These are phyloP conservation scores for Pyronema domesticum DNA, from an alignment of 495 filamentous ascomycete species.

Conservation along the genomic window DNA sequence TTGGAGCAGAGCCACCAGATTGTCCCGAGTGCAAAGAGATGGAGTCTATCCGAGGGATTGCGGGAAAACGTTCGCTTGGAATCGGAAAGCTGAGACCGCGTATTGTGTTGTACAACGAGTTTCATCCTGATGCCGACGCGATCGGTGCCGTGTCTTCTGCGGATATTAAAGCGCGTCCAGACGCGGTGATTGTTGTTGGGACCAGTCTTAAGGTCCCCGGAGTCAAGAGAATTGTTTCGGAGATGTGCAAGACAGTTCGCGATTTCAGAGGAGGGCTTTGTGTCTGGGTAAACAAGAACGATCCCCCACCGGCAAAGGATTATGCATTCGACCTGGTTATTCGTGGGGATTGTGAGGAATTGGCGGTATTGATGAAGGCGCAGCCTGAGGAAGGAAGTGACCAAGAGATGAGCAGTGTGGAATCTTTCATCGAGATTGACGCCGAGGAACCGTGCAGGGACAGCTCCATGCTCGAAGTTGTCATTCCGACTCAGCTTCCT, in stretches of 20 bases:
- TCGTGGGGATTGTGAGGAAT: conserved; percentile 69
- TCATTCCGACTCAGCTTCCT: conserved; percentile 9
- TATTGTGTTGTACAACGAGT: conserved; percentile 94
- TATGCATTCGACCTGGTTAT: conserved; percentile 89
- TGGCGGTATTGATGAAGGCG: conserved; percentile 48
- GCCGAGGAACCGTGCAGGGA: conserved; percentile 7
- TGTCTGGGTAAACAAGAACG: conserved; percentile 84
- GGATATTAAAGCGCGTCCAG: conserved; percentile 68
- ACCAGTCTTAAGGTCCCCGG: conserved; percentile 92
- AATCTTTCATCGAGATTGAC: conserved; percentile 18
- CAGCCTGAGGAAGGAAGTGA: conserved; percentile 57
- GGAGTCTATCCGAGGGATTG: conserved; percentile 57
- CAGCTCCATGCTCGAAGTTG: conserved; percentile 14
- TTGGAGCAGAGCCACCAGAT: conserved; percentile 64
- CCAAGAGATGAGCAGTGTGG: conserved; percentile 18
- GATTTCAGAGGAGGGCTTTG: conserved; percentile 71
- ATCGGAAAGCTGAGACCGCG: conserved; percentile 78
- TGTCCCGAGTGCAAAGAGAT: conserved; percentile 58
- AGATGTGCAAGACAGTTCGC: conserved; percentile 68
- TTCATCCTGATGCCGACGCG: conserved; percentile 87
- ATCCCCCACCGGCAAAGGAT: conserved; percentile 61
- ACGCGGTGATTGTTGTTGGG: conserved; percentile 84
- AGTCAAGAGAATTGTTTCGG: conserved; percentile 69
- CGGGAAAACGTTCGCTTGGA: conserved; percentile 82
- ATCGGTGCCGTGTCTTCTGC: conserved; percentile 77